Evolutionary conservation across 306 rosid genomes (phyloP).

Genomic region (Oxytropis ochrocephala): DNA sequence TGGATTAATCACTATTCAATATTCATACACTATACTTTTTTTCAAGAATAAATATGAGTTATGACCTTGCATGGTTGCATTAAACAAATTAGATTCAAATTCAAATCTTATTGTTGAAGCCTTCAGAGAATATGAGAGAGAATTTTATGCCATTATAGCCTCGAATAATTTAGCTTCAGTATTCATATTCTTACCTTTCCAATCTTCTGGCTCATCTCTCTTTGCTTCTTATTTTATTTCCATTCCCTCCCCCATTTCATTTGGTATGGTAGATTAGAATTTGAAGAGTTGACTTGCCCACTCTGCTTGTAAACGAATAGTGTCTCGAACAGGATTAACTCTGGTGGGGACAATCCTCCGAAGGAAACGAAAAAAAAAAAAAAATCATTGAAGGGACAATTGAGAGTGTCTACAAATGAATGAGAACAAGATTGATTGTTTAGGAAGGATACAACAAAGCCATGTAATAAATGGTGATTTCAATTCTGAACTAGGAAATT

Average conservation of each 20-base stretch:
- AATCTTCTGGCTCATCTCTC: conserved; percentile 14
- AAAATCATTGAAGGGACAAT: not conserved
- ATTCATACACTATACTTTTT: conserved; percentile 8
- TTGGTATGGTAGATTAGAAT: not conserved
- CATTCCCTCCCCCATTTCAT: not conserved
- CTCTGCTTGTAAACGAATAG: too few species aligned
- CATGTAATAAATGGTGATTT: conserved; percentile 35
- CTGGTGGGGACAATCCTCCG: too few species aligned
- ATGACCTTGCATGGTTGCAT: conserved; percentile 27
- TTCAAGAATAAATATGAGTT: conserved; percentile 25
- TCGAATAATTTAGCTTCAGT: conserved; percentile 16
- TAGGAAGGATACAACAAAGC: conserved; percentile 31
- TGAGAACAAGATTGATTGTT: conserved; percentile 38
- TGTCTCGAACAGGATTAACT: too few species aligned
- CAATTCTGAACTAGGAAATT: conserved; percentile 24
- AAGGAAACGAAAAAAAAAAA: not conserved
- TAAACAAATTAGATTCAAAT: conserved; percentile 42
- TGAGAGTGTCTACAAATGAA: conserved; percentile 40
- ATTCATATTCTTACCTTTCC: conserved; percentile 20
- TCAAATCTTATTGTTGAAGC: conserved; percentile 50
- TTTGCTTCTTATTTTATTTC: conserved; percentile 8
- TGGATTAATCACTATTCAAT: conserved; percentile 16
- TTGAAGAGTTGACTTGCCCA: too few species aligned
- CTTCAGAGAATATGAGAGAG: conserved; percentile 34
- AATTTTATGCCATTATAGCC: conserved; percentile 32